Evolutionary conservation across 148 eudicot species (phyloP).

Genomic region (Tetragonia tetragonoides): DNA sequence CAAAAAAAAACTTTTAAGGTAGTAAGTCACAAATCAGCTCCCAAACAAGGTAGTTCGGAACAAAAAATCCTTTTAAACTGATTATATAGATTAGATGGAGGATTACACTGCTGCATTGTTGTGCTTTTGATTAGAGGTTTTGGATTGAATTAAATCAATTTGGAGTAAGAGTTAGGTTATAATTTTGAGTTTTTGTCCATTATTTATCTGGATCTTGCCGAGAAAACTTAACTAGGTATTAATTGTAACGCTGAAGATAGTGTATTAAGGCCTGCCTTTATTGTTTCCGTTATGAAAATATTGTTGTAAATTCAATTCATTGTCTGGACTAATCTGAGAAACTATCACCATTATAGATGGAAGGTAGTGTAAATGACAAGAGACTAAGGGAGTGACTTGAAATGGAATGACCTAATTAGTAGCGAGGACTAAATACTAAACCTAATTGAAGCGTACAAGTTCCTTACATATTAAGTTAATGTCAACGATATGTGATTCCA

Average conservation of each 20-base stretch:
- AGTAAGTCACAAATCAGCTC: too few relatives aligned
- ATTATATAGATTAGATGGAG: too few relatives aligned
- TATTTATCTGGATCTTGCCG: neutral
- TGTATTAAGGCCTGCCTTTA: too few relatives aligned
- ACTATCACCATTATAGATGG: neutral
- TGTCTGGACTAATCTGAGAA: neutral
- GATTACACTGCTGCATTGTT: neutral
- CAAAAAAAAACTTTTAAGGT: too few relatives aligned
- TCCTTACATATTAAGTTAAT: neutral
- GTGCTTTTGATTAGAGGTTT: neutral
- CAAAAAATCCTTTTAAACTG: too few relatives aligned
- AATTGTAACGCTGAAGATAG: neutral
- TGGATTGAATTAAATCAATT: neutral
- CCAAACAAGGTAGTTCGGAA: too few relatives aligned
- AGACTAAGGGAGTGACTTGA: neutral
- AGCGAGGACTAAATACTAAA: neutral
- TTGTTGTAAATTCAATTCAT: neutral
- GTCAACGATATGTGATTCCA: neutral
- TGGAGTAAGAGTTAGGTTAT: neutral
- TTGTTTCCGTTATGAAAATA: too few relatives aligned
- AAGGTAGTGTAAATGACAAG: neutral
- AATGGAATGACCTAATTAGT: neutral
- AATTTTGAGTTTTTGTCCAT: neutral
- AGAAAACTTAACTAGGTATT: neutral
- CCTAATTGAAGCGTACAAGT: neutral